Evolutionary conservation across 345 rosid genomes (phyloP), one percentile per base, ranked within the genome.

Genomic region (Eucalyptus urophylla): DNA sequence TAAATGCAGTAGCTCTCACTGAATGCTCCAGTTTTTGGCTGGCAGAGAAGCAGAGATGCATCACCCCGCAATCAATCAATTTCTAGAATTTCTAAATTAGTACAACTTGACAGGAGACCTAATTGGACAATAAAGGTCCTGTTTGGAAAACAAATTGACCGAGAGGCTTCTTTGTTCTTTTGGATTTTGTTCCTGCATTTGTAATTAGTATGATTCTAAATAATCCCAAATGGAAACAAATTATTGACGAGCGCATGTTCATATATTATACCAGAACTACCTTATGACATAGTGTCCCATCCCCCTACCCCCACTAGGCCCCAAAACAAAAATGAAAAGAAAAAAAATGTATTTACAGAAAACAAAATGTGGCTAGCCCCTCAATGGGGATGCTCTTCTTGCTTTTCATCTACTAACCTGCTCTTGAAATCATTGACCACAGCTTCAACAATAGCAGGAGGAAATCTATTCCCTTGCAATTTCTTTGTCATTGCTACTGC

Each of bases 401-500:
- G 15, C 44, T 24, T 86, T 45, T 49, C 86, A 89, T 43, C 87
- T 4, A 88, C 87, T 65, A 91, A 97, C 98, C 97, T 95, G 45
- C 87, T 90, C 89, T 93, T 92, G 87, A 95, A 94, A 92, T 94
- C 93, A 69, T 87, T 90, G 90, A 93, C 90, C 93, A 97, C 90
- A 25, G 89, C 88, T 85, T 95, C 95, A 87, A 93, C 91, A 12
- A 92, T 89, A 85, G 92, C 90, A 62, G 90, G 87, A 88, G 95
- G 90, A 92, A 92, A 95, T 86, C 90, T 95, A 95, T 95, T 97
- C 76, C 92, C 95, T 14, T 76, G 89, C 60, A 96, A 92, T 90
- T 97, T 97, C 95, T 96, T 97, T 92, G 92, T 93, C 90, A 97
- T 92, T 91, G 97, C 97, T 44, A 87, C 93, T 25, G 95, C 94